Base-by-base conservation (phyloP, 2,329 filamentous ascomycete genomes). In the Exserohilum rostratum region DNA sequence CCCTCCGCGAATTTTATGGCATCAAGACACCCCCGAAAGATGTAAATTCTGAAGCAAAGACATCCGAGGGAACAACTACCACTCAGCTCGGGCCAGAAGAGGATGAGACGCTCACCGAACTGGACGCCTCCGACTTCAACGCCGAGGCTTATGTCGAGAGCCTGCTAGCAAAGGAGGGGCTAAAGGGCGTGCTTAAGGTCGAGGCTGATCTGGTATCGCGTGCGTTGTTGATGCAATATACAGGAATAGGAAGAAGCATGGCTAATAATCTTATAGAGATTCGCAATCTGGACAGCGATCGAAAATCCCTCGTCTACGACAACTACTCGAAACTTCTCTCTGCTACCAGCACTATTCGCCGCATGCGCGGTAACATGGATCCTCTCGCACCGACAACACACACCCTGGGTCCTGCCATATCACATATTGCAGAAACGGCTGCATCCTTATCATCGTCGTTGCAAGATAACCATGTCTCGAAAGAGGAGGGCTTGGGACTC, bases 251-350 rank as follows among this genome's bases (percentile, higher is more conserved):
- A 5, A 3, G 6, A 9, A 5, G 17, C 35, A 58, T 63, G 12
- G 62, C 15, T 6, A 12, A 40, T 13, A 2, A 6, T 2, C 12
- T 1, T 22, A 4, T 6, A 62, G 93, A 98, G 77, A 93, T 96
- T 43, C 81, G 92, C 33, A 93, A 91, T 2, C 82, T 99, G 15
- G 95, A 98, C 69, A 93, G 93, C 20, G 95, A 99, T 82, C 90
- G 95, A 76, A 99, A 99, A 78, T 93, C 93, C 1, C 79, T 99
- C 58, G 95, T 99, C 4, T 99, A 99, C 75, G 93, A 99, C 74
- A 99, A 99, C 73, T 99, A 98, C 76, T 95, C 90, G 65, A 98
- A 98, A 78, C 79, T 99, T 63, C 97, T 99, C 63, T 86, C 89
- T n/a, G 95, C 95, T 1, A 97, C 96, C 10, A 93, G 96, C 76